Conservation (phyloP, 164 flowering plant species). For the Dillenia suffruticosa region DNA sequence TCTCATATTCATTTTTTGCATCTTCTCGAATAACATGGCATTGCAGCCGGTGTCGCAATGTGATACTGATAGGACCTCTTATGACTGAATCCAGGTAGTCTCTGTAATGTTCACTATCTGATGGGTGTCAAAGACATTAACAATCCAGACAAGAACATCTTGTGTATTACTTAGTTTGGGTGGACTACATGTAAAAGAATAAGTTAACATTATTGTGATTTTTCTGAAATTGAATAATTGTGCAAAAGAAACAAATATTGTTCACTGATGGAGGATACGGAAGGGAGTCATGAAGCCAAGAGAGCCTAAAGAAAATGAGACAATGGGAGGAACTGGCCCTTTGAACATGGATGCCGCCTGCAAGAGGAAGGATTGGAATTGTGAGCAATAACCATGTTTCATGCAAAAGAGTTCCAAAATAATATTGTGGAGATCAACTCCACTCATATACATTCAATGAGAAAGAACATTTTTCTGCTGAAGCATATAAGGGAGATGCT, state of each 20-base stretch:
- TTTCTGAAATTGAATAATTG: too few relatives aligned
- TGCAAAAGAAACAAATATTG: neutral
- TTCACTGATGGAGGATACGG: conserved; percentile 63
- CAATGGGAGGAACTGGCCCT: conserved; percentile 96
- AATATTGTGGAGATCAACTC: neutral
- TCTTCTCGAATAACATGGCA: conserved; percentile 78
- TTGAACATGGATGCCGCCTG: conserved; percentile 99
- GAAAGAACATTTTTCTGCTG: too few relatives aligned
- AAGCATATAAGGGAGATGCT: too few relatives aligned
- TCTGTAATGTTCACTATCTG: conserved; percentile 83
- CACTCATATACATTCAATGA: too few relatives aligned
- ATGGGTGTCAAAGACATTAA: conserved; percentile 41
- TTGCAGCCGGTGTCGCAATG: conserved; percentile 82
- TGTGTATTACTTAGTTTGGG: too few relatives aligned
- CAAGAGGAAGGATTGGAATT: conserved; percentile 16
- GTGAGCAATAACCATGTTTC: conserved; percentile 2
- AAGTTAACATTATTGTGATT: too few relatives aligned
- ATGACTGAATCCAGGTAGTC: conserved; percentile 69
- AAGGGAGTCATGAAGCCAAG: conserved; percentile 98
- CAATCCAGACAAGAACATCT: too few relatives aligned
- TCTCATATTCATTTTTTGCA: conserved; percentile 76
- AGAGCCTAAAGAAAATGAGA: conserved; percentile 92
- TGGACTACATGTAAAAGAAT: too few relatives aligned
- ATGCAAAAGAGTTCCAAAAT: neutral
- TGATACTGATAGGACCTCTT: conserved; percentile 87